A percentile compares a stretch with the other conserved stretches of the same genome.
phyloP scores from a whole-genome alignment of 2,329 filamentous ascomycete species.

The Microascus cirrosus region DNA sequence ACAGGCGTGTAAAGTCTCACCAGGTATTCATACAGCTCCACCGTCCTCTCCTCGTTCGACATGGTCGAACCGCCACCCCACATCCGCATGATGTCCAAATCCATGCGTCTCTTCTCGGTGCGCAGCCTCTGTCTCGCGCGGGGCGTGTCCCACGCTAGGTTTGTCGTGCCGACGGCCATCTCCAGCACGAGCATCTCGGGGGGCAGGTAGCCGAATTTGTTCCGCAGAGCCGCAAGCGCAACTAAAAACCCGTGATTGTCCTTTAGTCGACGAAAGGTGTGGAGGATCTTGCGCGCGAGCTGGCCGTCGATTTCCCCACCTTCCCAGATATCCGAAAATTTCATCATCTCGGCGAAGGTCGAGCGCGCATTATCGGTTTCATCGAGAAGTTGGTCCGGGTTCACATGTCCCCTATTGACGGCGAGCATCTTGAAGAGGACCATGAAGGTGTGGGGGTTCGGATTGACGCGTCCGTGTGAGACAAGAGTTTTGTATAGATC shows the following conservation, averaged over 20 bases:
- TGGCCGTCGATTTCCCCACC: slow-evolving; percentile 25
- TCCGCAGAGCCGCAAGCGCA: slow-evolving; percentile 29
- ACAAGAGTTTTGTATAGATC: slow-evolving; percentile 45
- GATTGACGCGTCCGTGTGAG: slow-evolving; percentile 33
- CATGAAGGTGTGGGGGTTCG: slow-evolving; percentile 59
- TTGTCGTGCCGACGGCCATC: slow-evolving; percentile 30
- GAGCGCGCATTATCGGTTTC: slow-evolving; percentile 24
- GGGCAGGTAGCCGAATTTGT: slow-evolving; percentile 30
- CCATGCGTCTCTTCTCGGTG: slow-evolving; percentile 28
- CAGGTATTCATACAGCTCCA: slow-evolving; percentile 30
- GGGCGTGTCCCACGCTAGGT: slow-evolving; percentile 29
- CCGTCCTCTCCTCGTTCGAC: slow-evolving; percentile 16
- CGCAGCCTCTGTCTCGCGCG: slow-evolving; percentile 27
- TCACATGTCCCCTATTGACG: slow-evolving; percentile 33
- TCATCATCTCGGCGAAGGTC: slow-evolving; percentile 37
- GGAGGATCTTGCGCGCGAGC: slow-evolving; percentile 36
- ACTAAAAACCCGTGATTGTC: slow-evolving; percentile 34
- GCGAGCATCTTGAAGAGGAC: slow-evolving; percentile 52
- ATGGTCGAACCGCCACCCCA: slow-evolving; percentile 1
- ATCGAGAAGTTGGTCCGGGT: slow-evolving; percentile 14
- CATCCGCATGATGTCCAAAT: slow-evolving; percentile 21
- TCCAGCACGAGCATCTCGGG: slow-evolving; percentile 35
- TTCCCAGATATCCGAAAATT: slow-evolving; percentile 32
- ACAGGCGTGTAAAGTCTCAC: slow-evolving; percentile 24
- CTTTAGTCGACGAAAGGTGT: slow-evolving; percentile 34